phyloP scores from a whole-genome alignment of 177 flowering plant genomes.

The Vitis hybrid region DNA sequence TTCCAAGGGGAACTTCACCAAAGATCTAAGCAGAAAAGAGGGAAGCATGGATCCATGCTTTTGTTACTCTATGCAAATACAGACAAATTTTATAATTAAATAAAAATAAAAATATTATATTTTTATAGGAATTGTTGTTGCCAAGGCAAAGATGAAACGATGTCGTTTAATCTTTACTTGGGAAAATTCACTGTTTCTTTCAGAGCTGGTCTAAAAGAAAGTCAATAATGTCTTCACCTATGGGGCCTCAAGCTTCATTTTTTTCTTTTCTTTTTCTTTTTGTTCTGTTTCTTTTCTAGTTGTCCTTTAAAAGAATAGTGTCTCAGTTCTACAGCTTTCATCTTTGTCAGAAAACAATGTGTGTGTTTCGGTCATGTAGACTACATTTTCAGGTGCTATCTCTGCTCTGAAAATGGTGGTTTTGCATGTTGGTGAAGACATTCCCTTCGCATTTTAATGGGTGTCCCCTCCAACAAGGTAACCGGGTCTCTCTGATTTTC shows the following conservation, averaged over 20 bases:
- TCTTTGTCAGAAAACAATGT: conserved; percentile 22
- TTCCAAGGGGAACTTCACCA: too few relatives aligned
- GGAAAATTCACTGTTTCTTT: too few relatives aligned
- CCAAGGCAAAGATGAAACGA: too few relatives aligned
- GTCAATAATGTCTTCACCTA: conserved; percentile 15
- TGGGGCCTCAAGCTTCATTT: not conserved
- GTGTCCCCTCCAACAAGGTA: conserved; percentile 8
- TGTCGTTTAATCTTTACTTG: too few relatives aligned
- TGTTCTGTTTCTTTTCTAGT: conserved; percentile 7
- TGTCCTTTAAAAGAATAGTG: conserved; percentile 15
- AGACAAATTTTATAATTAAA: too few relatives aligned
- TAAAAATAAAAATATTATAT: too few relatives aligned
- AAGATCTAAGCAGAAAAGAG: too few relatives aligned
- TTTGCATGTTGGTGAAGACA: conserved; percentile 6
- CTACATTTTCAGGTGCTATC: conserved; percentile 19
- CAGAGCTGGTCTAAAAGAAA: conserved; percentile 10
- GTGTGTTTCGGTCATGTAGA: conserved; percentile 18
- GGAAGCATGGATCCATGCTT: too few relatives aligned
- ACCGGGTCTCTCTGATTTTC: conserved; percentile 5
- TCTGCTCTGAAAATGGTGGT: conserved; percentile 10
- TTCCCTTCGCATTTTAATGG: conserved; percentile 10
- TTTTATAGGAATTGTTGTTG: too few relatives aligned
- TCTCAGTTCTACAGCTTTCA: conserved; percentile 23
- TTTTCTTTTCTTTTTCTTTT: not conserved
- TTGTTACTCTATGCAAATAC: too few relatives aligned